phyloP scores from a whole-genome alignment of 495 filamentous ascomycete species.

The Tuber indicum region DNA sequence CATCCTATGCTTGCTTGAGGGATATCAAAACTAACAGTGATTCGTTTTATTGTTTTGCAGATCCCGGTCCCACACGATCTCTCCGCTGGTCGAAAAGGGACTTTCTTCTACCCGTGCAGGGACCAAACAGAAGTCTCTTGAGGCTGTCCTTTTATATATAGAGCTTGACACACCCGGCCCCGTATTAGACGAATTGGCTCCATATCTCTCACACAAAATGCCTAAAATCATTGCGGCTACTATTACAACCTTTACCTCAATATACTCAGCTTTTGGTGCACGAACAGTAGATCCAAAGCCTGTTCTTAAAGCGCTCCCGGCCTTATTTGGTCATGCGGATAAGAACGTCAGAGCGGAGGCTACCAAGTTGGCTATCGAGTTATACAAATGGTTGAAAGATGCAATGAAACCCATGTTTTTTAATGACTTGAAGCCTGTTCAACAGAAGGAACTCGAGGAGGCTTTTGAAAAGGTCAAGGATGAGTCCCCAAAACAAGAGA shows the following conservation, averaged over 20 bases:
- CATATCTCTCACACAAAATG: slow-evolving; percentile 79
- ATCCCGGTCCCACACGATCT: slow-evolving; percentile 66
- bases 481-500: slow-evolving; percentile 82
- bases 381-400: slow-evolving; percentile 95
- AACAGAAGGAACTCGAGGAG: slow-evolving; percentile 89
- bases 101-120: slow-evolving; percentile 77
- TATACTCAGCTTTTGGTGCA: slow-evolving; percentile 89
- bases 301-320: slow-evolving; percentile 82
- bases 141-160: slow-evolving; percentile 80
- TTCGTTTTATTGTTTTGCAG: slow-evolving; percentile 43
- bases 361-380: slow-evolving; percentile 82
- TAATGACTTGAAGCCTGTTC: slow-evolving; percentile 89
- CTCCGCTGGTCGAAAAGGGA: slow-evolving; percentile 83
- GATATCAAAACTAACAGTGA: slow-evolving; percentile 17
- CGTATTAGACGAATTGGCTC: slow-evolving; percentile 83
- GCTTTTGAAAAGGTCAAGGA: slow-evolving; percentile 89
- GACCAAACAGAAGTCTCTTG: slow-evolving; percentile 77
- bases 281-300: slow-evolving; percentile 95
- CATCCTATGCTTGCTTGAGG: slow-evolving; percentile 10
- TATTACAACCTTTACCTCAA: slow-evolving; percentile 67
- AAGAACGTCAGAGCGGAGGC: slow-evolving; percentile 97
- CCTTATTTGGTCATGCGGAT: slow-evolving; percentile 91
- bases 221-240: slow-evolving; percentile 89
- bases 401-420: slow-evolving; percentile 98
- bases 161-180: slow-evolving; percentile 83